Percentiles rank a stretch among this genome's conserved stretches.
Evolutionary conservation across 306 rosid genomes (phyloP).

Genomic region (Dicorynia guianensis): DNA sequence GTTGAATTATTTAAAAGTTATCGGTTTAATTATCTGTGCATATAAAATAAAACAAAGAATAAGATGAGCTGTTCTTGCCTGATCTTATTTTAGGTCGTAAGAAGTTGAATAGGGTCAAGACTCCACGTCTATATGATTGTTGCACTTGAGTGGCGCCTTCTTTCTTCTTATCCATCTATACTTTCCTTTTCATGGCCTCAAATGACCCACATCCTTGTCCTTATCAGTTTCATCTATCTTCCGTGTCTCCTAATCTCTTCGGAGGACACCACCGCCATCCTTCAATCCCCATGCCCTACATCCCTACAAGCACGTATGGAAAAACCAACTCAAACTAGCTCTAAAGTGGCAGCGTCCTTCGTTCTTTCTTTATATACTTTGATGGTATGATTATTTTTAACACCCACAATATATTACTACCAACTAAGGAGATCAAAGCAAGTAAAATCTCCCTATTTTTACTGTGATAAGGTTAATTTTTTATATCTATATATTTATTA

Average conservation of each 20-base stretch:
- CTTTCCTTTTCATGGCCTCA: background rate
- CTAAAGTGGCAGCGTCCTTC: background rate
- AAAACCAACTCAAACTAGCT: background rate
- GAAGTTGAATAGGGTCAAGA: background rate
- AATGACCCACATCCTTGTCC: background rate
- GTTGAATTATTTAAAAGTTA: no score
- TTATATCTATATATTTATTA: no score
- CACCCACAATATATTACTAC: no score
- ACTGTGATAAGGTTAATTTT: no score
- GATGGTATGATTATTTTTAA: no score
- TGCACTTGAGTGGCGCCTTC: background rate
- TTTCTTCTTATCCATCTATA: constrained; percentile 35
- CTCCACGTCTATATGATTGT: constrained; percentile 1
- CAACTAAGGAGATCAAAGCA: no score
- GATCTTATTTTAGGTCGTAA: background rate
- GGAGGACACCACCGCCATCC: constrained; percentile 10
- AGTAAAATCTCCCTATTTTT: no score
- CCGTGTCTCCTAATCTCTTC: constrained; percentile 25
- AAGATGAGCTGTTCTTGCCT: background rate
- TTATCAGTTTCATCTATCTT: constrained; percentile 14
- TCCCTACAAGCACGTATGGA: background rate
- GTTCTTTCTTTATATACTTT: no score
- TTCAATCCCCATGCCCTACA: background rate
- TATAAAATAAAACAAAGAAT: no score
- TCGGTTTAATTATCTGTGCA: no score